A percentile compares a stretch with the other conserved stretches of the same genome.
These are phyloP conservation scores for Phaeotremella fagi DNA, from an alignment of 768 basidiomycete genomes.

Conservation along the genomic window DNA sequence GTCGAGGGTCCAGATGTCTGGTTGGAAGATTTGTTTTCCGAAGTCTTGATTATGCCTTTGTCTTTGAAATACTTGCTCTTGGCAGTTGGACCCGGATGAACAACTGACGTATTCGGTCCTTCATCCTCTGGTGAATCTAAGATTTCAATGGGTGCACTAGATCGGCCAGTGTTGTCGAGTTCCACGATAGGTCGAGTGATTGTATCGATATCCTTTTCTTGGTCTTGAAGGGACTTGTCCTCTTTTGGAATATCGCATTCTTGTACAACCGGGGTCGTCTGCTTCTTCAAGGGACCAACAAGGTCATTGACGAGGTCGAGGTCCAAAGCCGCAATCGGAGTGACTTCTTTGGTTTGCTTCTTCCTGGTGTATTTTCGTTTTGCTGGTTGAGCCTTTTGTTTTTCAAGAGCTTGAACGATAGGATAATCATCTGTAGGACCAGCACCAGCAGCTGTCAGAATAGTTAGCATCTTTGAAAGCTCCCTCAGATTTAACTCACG, in stretches of 20 bases:
- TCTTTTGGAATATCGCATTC: neutral
- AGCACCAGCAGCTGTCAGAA: slow-evolving; percentile 11
- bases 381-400: slow-evolving; percentile 18
- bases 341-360: neutral
- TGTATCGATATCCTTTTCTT: too few species aligned
- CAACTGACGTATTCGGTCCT: neutral
- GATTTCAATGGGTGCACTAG: neutral
- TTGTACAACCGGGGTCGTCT: neutral
- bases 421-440: slow-evolving; percentile 14
- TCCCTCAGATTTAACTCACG: too few species aligned
- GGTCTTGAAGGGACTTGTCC: neutral
- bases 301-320: neutral
- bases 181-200: neutral
- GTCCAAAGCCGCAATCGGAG: neutral
- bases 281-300: neutral
- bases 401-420: slow-evolving; percentile 22
- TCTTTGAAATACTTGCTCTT: neutral
- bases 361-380: slow-evolving; percentile 8
- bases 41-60: neutral
- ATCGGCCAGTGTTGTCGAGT: neutral
- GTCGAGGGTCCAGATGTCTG: neutral
- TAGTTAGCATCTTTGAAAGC: too few species aligned
- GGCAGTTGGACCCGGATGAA: neutral
- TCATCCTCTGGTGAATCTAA: neutral
- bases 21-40: neutral